Evolutionary conservation across 2,329 filamentous ascomycete species (phyloP).

Genomic region (Sphaerulina vaccinii): DNA sequence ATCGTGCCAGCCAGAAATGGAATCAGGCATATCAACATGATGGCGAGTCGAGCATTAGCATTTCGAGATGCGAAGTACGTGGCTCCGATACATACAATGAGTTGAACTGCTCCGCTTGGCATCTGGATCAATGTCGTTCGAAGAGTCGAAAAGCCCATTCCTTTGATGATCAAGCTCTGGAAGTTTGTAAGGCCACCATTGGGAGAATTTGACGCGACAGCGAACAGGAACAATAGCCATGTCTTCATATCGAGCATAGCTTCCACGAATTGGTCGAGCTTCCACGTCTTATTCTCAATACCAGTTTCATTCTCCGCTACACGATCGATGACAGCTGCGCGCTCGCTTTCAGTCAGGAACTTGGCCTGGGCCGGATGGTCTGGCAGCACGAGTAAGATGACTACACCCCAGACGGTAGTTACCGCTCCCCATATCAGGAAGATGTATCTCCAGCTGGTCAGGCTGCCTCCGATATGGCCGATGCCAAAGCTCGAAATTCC

Average conservation of each 20-base stretch:
- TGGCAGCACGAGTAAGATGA: conserved; percentile 17
- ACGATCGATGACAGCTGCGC: conserved; percentile 13
- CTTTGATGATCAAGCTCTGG: neutral
- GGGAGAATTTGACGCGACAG: conserved; percentile 17
- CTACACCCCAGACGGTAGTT: conserved; percentile 9
- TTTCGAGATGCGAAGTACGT: neutral
- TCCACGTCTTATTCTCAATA: conserved; percentile 29
- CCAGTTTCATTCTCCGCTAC: conserved; percentile 18
- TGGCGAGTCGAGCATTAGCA: no score
- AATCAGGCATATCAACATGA: no score
- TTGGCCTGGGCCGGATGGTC: conserved; percentile 10
- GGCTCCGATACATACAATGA: neutral
- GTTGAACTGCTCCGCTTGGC: neutral
- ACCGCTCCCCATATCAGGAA: conserved; percentile 52
- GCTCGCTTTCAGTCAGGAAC: conserved; percentile 18
- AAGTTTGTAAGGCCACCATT: conserved; percentile 22
- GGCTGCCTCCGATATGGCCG: no score
- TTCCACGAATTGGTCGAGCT: conserved; percentile 55
- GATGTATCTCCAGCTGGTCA: conserved; percentile 18
- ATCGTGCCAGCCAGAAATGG: no score
- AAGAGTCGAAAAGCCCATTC: neutral
- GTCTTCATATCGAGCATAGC: conserved; percentile 58
- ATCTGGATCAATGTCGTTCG: neutral
- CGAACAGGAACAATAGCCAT: conserved; percentile 41
- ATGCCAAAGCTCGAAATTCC: neutral